These are phyloP conservation scores for Curvularia sp. DNA, from an alignment of 2,329 filamentous ascomycete species.

Conservation along the genomic window DNA sequence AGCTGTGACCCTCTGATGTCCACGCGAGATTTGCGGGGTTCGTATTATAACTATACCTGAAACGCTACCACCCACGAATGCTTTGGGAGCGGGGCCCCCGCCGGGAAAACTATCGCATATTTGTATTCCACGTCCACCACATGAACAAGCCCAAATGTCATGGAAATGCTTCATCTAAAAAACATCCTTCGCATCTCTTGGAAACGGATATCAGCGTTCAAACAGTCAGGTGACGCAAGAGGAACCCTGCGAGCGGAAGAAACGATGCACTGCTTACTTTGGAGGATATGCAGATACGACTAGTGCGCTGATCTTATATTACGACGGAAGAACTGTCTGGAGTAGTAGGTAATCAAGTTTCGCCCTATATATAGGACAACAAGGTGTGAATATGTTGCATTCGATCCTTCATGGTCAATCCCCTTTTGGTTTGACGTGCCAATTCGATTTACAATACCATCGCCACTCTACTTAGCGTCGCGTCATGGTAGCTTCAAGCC, in stretches of 20 bases:
- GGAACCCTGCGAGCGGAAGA: constrained; percentile 3
- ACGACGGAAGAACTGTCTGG: constrained; percentile 2
- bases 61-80: not conserved
- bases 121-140: not conserved
- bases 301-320: not conserved
- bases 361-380: constrained; percentile 4
- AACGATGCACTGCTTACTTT: constrained; percentile 1
- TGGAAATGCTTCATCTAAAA: not conserved
- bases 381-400: not conserved
- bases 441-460: constrained; percentile 1
- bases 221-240: not conserved
- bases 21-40: constrained; percentile 4
- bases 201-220: not conserved
- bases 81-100: not conserved
- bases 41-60: constrained; percentile 6
- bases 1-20: constrained; percentile 1
- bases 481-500: constrained; percentile 1
- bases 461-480: not conserved
- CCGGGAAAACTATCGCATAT: constrained; percentile 2
- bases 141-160: not conserved
- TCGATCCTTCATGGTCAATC: not conserved
- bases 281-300: not conserved
- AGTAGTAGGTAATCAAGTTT: constrained; percentile 1
- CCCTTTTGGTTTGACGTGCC: constrained; percentile 1
- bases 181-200: constrained; percentile 1